These are phyloP conservation scores for Arachnomyces sp. DNA, from an alignment of 2,329 filamentous ascomycete genomes.

Conservation along the genomic window DNA sequence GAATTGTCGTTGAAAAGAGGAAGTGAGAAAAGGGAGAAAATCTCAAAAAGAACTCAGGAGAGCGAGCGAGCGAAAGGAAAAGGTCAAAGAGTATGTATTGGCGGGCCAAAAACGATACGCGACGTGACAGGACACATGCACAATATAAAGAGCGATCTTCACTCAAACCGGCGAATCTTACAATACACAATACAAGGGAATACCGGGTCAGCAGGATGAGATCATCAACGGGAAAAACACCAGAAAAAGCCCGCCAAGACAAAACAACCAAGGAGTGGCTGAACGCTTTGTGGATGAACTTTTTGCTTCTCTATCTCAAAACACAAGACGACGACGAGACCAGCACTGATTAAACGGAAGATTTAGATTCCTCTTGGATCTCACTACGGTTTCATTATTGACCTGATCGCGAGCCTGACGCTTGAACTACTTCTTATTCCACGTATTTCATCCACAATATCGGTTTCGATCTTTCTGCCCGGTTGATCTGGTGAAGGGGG, in stretches of 20 bases:
- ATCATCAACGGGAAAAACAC: neutral
- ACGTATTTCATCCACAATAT: conserved; percentile 2
- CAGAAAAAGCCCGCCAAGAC: neutral
- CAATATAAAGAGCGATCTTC: too few species aligned
- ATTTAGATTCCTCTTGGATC: conserved; percentile 1
- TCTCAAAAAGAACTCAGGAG: conserved; percentile 3
- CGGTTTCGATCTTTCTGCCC: conserved; percentile 1
- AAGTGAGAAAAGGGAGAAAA: conserved; percentile 6
- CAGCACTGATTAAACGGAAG: neutral
- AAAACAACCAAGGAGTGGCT: neutral
- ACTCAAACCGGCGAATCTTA: too few species aligned
- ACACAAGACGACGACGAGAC: conserved; percentile 4
- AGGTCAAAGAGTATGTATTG: conserved; percentile 1
- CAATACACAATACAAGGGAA: conserved; percentile 1
- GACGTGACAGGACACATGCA: too few species aligned
- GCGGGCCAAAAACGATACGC: too few species aligned
- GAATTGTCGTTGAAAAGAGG: conserved; percentile 1
- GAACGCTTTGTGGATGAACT: conserved; percentile 12
- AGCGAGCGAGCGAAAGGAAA: conserved; percentile 5
- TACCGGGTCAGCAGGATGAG: conserved; percentile 1
- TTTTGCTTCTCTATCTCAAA: conserved; percentile 6
- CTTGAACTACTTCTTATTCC: neutral
- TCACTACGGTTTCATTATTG: neutral
- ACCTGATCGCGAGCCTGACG: neutral
- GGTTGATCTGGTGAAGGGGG: too few species aligned